Evolutionary conservation across 192 early-diverging fungal species (phyloP).

Genomic region (Coemansia sp.): DNA sequence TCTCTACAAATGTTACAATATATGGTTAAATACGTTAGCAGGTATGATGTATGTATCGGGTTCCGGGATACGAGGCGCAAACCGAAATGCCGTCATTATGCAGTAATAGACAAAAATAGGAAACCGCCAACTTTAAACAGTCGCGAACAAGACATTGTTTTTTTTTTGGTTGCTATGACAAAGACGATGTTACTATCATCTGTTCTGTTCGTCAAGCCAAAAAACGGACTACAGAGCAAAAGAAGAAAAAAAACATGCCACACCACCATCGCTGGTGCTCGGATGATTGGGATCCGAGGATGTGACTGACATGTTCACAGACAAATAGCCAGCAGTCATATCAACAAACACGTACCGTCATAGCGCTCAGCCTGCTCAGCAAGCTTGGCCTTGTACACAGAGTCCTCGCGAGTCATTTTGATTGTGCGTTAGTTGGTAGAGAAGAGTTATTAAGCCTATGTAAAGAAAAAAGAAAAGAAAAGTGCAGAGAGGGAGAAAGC

Average conservation of each 20-base stretch:
- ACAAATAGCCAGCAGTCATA: neutral
- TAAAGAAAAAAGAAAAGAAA: slow-evolving; percentile 1
- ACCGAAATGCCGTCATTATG: slow-evolving; percentile 3
- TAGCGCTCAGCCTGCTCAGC: slow-evolving; percentile 99
- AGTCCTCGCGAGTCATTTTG: slow-evolving; percentile 59
- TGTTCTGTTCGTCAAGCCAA: too few species aligned
- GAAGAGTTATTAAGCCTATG: neutral
- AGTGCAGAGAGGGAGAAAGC: neutral
- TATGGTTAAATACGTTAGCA: slow-evolving; percentile 5
- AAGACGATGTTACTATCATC: too few species aligned
- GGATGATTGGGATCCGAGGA: too few species aligned
- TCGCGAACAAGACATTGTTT: too few species aligned
- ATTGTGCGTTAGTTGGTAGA: slow-evolving; percentile 1
- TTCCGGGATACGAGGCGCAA: neutral
- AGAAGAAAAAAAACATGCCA: neutral
- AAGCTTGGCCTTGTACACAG: slow-evolving; percentile 98
- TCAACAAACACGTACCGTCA: slow-evolving; percentile 71
- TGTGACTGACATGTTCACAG: neutral
- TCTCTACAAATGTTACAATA: slow-evolving; percentile 72
- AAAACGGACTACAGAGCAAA: neutral
- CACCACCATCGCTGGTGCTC: neutral
- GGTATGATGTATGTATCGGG: neutral
- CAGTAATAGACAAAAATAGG: neutral
- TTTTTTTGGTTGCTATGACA: too few species aligned
- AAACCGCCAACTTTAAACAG: neutral